Base-by-base conservation (phyloP, 2,329 filamentous ascomycete species). In the Pyricularia grisea region DNA sequence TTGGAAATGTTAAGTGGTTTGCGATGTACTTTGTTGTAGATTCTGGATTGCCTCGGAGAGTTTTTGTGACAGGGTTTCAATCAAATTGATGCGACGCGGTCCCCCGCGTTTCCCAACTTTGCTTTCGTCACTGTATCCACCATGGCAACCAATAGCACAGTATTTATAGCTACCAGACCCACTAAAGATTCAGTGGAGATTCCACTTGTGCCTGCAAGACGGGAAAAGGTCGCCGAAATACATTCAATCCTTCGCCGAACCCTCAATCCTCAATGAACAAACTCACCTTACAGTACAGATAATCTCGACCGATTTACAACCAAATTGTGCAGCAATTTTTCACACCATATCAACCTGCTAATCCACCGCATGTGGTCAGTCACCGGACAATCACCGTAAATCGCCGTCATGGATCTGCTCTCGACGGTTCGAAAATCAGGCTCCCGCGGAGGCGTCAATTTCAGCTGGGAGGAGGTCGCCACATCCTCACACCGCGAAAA, bases 391-490 rank as follows among this genome's bases (percentile, higher is more conserved):
- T 14, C 58, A 28, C n/a, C 68, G 42, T 31, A 65, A 42, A 33
- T 65, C 14, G 50, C 42, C 14, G 58, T 70, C 69, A 97, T 99
- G 95, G 95, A 99, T 85, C 87, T 99, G 69, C 88, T 98, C 68
- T 92, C 94, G 70, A 93, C 92, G 61, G 91, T 99, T 71, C 92
- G 94, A 76, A 98, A 99, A 81, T 82, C 85, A 23, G 94, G 97
- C 78, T 95, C 93, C 74, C 90, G 95, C 73, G 95, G 95, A 76
- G 95, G 95, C 77, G 91, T 91, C 79, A 93, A 97, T 79, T 99
- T 99, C 83, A 94, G 90, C 81, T 98, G 95, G 95, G 92, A 94
- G 73, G 93, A 97, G 74, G 94, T 99, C 76, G 90, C 94, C 77
- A 88, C 84, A 72, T 96, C 93, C 67, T 82, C 86, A 27, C 94